Conservation (phyloP, 306 rosid species). For the Acacia confusa region DNA sequence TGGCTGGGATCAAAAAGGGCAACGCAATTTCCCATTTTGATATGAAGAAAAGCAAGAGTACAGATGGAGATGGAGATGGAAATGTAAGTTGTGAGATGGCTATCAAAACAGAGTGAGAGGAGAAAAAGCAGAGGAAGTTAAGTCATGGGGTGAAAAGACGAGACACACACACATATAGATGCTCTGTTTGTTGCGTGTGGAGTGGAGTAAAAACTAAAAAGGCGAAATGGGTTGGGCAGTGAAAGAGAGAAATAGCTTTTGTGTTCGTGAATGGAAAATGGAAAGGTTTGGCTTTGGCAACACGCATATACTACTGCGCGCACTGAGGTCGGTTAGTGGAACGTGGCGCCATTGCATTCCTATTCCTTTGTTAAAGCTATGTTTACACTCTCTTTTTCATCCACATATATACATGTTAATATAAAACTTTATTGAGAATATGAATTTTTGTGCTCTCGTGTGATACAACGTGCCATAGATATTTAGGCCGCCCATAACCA, state of each 20-base stretch:
- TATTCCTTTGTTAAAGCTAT: slow-evolving; percentile 19
- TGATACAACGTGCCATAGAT: slow-evolving; percentile 2
- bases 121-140: slow-evolving; percentile 5
- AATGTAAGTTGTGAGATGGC: slow-evolving; percentile 4
- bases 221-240: neutral
- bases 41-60: neutral
- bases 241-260: neutral
- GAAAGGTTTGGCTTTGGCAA: slow-evolving; percentile 41
- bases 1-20: slow-evolving; percentile 32
- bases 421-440: neutral
- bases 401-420: neutral
- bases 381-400: neutral
- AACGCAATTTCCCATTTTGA: slow-evolving; percentile 62
- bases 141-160: neutral
- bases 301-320: slow-evolving; percentile 48
- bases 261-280: slow-evolving; percentile 31
- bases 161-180: slow-evolving; percentile 20
- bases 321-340: slow-evolving; percentile 57
- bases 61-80: neutral
- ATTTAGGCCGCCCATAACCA: neutral
- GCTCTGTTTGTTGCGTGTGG: slow-evolving; percentile 36
- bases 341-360: slow-evolving; percentile 35
- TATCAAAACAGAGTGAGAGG: neutral
- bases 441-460: neutral
- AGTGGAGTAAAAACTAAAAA: slow-evolving; percentile 31